Evolutionary conservation across 169 alveolate genomes (phyloP), one percentile per base, ranked within the genome.

Genomic region (Plasmodium chabaudi): DNA sequence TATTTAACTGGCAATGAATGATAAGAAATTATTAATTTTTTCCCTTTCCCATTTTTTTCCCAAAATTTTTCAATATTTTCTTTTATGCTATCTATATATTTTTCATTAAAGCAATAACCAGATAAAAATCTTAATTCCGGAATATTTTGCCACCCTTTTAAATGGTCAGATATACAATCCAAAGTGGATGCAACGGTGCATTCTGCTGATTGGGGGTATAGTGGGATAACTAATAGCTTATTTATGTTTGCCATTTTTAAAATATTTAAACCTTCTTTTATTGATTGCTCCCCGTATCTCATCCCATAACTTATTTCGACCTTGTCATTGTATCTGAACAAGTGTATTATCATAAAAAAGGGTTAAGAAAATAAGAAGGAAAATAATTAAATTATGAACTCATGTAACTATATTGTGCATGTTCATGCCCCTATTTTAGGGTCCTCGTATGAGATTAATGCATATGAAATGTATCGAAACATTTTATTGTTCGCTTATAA

Each of bases 151-250:
- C 95, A 92, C 9, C 49, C 63, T 65, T 42, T 79, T 61, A 92
- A 63, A 70, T 86, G 88, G 4, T 73, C 56, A 55, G 88, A 15
- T 49, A 86, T 71, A n/a, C 89, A 68, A 53, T 92, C 95, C 42
- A 71, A 72, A 1, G 88, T 88, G 6, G 94, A 79, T 10, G 94
- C 84, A 1, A 91, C 92, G 46, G 94, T 86, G 46, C 94, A 72
- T 47, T 87, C 94, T 6, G 93, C 89, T 21, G 94, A 63, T 55
- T 92, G 95, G 9, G 95, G 95, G 25, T 92, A 92, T 56, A 92
- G 86, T 25, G 95, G 95, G 9, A 92, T 27, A 12, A 92, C 88
- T 72, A 92, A 55, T n/a, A 92, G 86, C 47, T 88, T 87, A 72
- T 89, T 77, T 74, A 84, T 74, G 19, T 84, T 74, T 51, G 67